A percentile compares a stretch with the other conserved stretches of the same genome.
phyloP scores from a whole-genome alignment of 371 early-diverging fungal genomes.

The Phascolomyces articulosus region DNA sequence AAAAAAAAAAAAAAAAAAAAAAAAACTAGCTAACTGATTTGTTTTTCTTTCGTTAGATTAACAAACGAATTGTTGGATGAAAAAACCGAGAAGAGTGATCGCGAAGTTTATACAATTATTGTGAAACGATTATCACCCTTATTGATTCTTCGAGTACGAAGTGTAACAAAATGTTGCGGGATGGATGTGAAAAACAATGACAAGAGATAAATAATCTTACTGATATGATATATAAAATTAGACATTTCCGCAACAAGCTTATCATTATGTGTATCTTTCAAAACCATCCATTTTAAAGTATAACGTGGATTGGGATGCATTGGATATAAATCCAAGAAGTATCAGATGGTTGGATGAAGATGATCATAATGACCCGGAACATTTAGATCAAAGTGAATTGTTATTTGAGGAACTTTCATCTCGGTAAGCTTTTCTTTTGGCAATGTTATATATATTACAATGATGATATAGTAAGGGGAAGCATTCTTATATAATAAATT shows the following conservation, averaged over 20 bases:
- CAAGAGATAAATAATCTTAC: no score
- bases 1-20: no score
- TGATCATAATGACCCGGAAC: neutral
- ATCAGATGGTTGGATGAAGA: neutral
- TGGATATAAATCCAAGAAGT: neutral
- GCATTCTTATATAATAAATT: no score
- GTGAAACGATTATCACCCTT: constrained; percentile 6
- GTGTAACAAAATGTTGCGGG: neutral
- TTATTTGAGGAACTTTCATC: constrained; percentile 1
- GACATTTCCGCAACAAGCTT: neutral
- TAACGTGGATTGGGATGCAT: neutral
- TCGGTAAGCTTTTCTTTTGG: neutral
- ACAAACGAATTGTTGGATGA: constrained; percentile 4
- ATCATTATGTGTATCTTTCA: neutral
- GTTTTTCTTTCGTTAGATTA: neutral
- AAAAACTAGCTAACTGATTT: no score
- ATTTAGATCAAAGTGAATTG: neutral
- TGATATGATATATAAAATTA: neutral
- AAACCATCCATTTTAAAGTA: neutral
- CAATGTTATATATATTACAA: no score
- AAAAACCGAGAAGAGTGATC: constrained; percentile 10
- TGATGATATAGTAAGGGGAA: no score
- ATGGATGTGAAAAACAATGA: no score
- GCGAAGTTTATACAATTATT: constrained; percentile 1
- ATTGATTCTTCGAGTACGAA: constrained; percentile 9